A percentile compares a stretch with the other conserved stretches of the same genome.
These are phyloP conservation scores for Phytophthora quininea DNA, from an alignment of 352 stramenopile species.

Conservation along the genomic window DNA sequence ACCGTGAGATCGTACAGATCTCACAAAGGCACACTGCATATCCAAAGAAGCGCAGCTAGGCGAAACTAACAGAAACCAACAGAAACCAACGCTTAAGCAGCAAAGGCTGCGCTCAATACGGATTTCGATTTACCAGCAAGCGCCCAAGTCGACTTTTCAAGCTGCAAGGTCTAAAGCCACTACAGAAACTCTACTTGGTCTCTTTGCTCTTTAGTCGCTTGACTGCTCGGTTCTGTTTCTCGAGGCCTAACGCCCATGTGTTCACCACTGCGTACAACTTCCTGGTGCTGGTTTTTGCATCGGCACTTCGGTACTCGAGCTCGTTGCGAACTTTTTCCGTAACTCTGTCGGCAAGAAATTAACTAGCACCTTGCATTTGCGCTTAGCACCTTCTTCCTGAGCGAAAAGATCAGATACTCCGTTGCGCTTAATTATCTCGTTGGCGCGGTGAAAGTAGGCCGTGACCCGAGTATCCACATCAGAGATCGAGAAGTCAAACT, in stretches of 20 bases:
- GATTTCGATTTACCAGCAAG: no score
- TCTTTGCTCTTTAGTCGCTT: neutral
- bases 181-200: conserved; percentile 5
- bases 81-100: no score
- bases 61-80: no score
- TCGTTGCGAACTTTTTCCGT: neutral
- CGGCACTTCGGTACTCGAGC: conserved; percentile 8
- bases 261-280: conserved; percentile 13
- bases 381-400: conserved; percentile 3
- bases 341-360: neutral
- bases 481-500: conserved; percentile 8
- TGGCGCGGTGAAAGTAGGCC: conserved; percentile 15
- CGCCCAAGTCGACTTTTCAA: no score
- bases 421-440: conserved; percentile 20
- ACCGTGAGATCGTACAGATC: no score
- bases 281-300: conserved; percentile 2
- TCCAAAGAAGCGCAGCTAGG: no score
- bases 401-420: conserved; percentile 6
- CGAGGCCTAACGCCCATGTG: conserved; percentile 4
- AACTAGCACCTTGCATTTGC: conserved; percentile 16
- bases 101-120: no score
- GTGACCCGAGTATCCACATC: conserved; percentile 12
- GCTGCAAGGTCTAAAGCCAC: neutral
- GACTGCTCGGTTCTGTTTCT: conserved; percentile 1
- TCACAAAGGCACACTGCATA: no score